Conservation (phyloP, 306 rosid genomes). For the Cyamopsis tetragonoloba region DNA sequence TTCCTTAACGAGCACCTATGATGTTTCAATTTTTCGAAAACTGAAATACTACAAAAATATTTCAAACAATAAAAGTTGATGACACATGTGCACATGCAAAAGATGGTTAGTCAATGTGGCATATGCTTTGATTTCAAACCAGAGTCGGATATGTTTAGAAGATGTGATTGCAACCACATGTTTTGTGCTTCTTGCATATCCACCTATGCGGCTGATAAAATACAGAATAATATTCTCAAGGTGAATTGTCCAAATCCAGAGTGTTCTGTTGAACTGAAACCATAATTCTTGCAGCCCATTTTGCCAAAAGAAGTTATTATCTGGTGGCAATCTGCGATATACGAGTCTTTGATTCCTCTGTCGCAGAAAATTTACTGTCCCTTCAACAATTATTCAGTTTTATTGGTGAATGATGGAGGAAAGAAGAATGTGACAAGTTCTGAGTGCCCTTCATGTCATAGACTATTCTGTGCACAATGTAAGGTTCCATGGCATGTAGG, state of each 20-base stretch:
- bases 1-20: too few species aligned
- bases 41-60: too few species aligned
- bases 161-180: background rate
- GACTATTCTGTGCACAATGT: conserved; percentile 23
- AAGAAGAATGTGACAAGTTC: too few species aligned
- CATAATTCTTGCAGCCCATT: background rate
- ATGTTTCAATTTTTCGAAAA: too few species aligned
- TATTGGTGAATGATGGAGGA: background rate
- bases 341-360: background rate
- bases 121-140: conserved; percentile 4
- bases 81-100: too few species aligned
- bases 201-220: background rate
- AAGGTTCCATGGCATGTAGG: conserved; percentile 23
- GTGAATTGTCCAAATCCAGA: conserved; percentile 7
- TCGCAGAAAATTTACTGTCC: background rate
- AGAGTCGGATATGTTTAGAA: background rate
- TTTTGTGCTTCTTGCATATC: conserved; percentile 20
- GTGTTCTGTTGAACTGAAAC: conserved; percentile 2
- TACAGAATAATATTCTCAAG: background rate
- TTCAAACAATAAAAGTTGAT: too few species aligned
- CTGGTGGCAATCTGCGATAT: background rate
- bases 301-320: background rate
- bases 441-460: conserved; percentile 22
- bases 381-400: background rate
- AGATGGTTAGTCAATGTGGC: too few species aligned